These are phyloP conservation scores for Osmanthus fragrans DNA, from an alignment of 257 asterid genomes.

Conservation along the genomic window DNA sequence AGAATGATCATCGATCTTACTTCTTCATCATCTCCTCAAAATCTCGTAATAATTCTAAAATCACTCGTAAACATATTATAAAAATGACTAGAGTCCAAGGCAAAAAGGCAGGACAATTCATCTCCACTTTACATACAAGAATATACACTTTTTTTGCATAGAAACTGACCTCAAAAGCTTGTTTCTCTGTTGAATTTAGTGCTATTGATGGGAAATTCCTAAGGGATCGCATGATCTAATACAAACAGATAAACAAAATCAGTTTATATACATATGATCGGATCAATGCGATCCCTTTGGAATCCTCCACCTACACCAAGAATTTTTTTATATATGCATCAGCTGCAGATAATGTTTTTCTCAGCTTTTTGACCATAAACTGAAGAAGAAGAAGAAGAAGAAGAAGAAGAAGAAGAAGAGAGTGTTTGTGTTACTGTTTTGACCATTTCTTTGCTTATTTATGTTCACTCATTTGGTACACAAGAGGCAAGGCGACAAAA, in stretches of 20 bases:
- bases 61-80: too few species aligned
- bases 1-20: too few species aligned
- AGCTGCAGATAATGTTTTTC: neutral
- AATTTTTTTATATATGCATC: neutral
- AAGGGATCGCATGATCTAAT: constrained; percentile 35
- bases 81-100: too few species aligned
- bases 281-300: constrained; percentile 73
- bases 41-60: too few species aligned
- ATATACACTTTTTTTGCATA: too few species aligned
- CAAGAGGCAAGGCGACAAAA: neutral
- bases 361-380: neutral
- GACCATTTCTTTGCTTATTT: neutral
- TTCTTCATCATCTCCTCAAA: too few species aligned
- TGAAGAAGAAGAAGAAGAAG: constrained; percentile 1
- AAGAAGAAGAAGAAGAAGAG: neutral
- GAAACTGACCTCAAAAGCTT: neutral
- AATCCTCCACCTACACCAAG: constrained; percentile 32
- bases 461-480: neutral
- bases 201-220: constrained; percentile 27
- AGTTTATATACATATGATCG: neutral
- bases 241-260: neutral
- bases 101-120: too few species aligned
- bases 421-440: neutral
- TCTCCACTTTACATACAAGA: too few species aligned
- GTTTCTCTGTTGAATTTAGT: neutral